Conservation (phyloP, 2,329 filamentous ascomycete genomes). For the Nothomitra cinnamomea region DNA sequence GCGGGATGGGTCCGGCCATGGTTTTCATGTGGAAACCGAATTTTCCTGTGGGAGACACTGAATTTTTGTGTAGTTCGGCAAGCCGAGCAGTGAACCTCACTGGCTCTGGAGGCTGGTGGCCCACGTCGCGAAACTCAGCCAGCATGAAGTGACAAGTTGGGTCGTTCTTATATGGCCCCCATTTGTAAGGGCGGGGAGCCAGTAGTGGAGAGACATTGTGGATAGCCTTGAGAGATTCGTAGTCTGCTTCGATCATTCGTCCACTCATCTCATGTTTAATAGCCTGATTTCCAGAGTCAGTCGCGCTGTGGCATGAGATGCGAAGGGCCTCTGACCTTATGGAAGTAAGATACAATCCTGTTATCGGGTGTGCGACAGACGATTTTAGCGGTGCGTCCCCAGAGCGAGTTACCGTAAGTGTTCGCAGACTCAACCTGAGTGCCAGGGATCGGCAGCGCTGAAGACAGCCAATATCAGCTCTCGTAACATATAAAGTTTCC, state of each 20-base stretch:
- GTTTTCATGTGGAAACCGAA: conserved; percentile 4
- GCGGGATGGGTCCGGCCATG: background rate
- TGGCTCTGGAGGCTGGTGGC: conserved; percentile 1
- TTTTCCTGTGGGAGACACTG: conserved; percentile 3
- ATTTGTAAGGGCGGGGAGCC: background rate
- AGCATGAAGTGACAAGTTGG: conserved; percentile 3
- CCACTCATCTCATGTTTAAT: conserved; percentile 9
- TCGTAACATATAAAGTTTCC: no score
- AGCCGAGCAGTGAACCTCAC: background rate
- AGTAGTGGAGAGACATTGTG: background rate
- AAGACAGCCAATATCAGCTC: no score
- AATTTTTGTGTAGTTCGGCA: conserved; percentile 2
- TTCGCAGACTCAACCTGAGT: background rate
- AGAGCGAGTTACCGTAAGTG: background rate
- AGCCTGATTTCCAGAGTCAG: background rate
- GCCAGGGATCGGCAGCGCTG: no score
- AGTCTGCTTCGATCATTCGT: background rate
- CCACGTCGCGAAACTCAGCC: conserved; percentile 5
- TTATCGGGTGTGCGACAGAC: background rate
- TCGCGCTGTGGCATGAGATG: background rate
- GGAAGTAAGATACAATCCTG: background rate
- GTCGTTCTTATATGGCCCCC: background rate
- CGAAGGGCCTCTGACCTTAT: background rate
- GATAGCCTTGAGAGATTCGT: background rate
- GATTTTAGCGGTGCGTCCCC: background rate